Conservation (phyloP, 2,329 filamentous ascomycete genomes). For the Amphichorda felina region DNA sequence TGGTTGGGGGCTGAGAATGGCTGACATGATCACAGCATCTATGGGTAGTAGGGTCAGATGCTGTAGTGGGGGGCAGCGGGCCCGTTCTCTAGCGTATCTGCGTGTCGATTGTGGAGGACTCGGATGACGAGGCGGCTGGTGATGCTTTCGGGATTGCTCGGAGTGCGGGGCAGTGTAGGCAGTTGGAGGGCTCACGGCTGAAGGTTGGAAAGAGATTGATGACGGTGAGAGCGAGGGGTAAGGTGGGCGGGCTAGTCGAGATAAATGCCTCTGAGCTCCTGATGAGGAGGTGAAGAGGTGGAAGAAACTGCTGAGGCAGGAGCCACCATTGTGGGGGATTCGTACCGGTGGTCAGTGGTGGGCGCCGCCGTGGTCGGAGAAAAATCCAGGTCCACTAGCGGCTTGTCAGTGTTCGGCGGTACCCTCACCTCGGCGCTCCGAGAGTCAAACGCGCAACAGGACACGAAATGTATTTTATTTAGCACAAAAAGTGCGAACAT, state of each 20-base stretch:
- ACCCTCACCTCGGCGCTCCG: too few relatives aligned
- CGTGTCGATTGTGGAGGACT: background rate
- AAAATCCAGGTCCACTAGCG: constrained; percentile 4
- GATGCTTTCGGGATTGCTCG: too few relatives aligned
- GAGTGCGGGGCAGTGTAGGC: background rate
- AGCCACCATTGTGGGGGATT: constrained; percentile 4
- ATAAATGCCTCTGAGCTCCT: constrained; percentile 4
- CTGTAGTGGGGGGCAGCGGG: constrained; percentile 15
- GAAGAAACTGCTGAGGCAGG: constrained; percentile 1
- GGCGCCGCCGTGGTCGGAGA: constrained; percentile 3
- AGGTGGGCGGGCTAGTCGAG: constrained; percentile 1
- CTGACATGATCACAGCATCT: constrained; percentile 34
- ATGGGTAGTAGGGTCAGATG: constrained; percentile 16
- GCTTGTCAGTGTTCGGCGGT: constrained; percentile 10
- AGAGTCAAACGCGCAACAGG: too few relatives aligned
- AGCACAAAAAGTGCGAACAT: background rate
- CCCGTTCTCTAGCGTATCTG: background rate
- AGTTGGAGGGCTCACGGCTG: background rate
- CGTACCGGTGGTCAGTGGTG: background rate
- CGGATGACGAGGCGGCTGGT: background rate
- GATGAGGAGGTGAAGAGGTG: constrained; percentile 2
- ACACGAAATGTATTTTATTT: background rate
- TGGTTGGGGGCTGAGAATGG: constrained; percentile 28
- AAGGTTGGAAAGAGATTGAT: background rate
- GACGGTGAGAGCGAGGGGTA: background rate